Evolutionary conservation across 257 asterid genomes (phyloP).

Genomic region (Perilla frutescens): DNA sequence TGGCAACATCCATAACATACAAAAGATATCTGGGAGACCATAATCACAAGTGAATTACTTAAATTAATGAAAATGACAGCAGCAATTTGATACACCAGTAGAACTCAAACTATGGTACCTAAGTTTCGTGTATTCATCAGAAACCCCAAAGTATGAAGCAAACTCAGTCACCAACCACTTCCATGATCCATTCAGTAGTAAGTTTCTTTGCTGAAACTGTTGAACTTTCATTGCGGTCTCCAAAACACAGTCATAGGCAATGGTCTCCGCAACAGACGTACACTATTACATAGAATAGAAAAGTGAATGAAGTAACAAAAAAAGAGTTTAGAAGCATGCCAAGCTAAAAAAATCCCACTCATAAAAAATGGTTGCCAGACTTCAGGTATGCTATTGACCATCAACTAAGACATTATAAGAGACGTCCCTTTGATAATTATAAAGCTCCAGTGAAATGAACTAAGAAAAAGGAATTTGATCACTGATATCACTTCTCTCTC

Average conservation of each 20-base stretch:
- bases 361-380: not conserved
- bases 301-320: slow-evolving; percentile 17
- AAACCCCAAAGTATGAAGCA: slow-evolving; percentile 87
- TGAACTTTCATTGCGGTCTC: slow-evolving; percentile 93
- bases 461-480: not conserved
- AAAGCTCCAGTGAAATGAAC: not conserved
- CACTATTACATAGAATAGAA: slow-evolving; percentile 49
- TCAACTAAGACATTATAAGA: slow-evolving; percentile 6
- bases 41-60: not conserved
- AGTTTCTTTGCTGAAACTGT: slow-evolving; percentile 79
- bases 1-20: slow-evolving; percentile 95
- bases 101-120: slow-evolving; percentile 53
- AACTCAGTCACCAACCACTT: slow-evolving; percentile 84
- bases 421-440: not conserved
- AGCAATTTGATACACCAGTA: not conserved
- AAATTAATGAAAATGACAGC: not conserved
- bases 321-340: not conserved
- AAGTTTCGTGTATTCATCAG: slow-evolving; percentile 86
- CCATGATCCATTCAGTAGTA: slow-evolving; percentile 82
- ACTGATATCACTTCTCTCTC: not conserved
- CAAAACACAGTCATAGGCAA: slow-evolving; percentile 85
- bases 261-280: slow-evolving; percentile 85
- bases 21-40: slow-evolving; percentile 73
- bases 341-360: not conserved
- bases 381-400: slow-evolving; percentile 18